A percentile compares a stretch with the other conserved stretches of the same genome.
Evolutionary conservation across 306 rosid genomes (phyloP).

Genomic region (Boehmeria nivea): DNA sequence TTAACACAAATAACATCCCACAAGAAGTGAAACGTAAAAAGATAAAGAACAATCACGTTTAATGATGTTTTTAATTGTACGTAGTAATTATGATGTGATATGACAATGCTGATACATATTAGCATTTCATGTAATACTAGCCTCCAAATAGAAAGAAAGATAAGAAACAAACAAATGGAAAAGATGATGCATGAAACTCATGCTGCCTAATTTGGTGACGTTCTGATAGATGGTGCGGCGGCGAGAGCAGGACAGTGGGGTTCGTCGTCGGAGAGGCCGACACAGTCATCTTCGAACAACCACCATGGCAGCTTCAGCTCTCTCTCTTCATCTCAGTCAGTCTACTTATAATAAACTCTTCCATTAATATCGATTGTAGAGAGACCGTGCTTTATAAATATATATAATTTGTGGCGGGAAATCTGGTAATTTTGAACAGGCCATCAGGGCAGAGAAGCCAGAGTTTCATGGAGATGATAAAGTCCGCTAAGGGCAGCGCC

Average conservation of each 20-base stretch:
- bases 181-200: no score
- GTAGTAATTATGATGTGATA: no score
- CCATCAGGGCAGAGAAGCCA: constrained; percentile 64
- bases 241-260: constrained; percentile 59
- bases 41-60: no score
- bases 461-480: constrained; percentile 86
- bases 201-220: not conserved
- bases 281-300: constrained; percentile 72
- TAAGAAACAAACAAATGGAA: no score
- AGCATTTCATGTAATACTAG: no score
- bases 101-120: no score
- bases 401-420: not conserved
- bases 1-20: no score
- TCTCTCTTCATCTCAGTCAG: constrained; percentile 75
- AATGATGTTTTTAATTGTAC: no score
- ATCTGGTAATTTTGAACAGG: constrained; percentile 33
- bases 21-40: no score
- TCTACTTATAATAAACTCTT: constrained; percentile 20
- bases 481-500: constrained; percentile 52
- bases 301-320: constrained; percentile 59
- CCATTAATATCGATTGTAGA: not conserved
- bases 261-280: constrained; percentile 48
- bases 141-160: no score
- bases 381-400: not conserved
- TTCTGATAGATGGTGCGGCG: constrained; percentile 24